phyloP scores from a whole-genome alignment of 495 filamentous ascomycete genomes.

The Aspergillus sclerotioniger region DNA sequence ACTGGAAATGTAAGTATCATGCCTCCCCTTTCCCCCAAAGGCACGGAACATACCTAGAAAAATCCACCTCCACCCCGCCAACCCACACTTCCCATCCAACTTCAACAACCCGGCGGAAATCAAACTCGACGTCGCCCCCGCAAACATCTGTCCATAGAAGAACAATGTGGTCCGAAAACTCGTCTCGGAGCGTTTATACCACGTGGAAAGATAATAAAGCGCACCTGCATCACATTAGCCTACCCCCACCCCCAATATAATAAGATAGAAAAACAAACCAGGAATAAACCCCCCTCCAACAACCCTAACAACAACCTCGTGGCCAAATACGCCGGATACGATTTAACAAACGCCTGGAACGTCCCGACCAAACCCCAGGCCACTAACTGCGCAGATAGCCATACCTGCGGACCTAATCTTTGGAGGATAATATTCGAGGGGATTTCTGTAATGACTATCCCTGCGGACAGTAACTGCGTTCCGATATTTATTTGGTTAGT shows the following conservation, averaged over 20 bases:
- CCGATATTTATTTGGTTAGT: slow-evolving; percentile 60
- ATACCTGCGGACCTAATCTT: slow-evolving; percentile 50
- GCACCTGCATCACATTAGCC: slow-evolving; percentile 35
- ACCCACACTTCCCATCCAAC: slow-evolving; percentile 46
- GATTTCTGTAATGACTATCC: slow-evolving; percentile 58
- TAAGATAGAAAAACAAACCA: slow-evolving; percentile 22
- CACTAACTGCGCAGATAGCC: slow-evolving; percentile 55
- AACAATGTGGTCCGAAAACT: slow-evolving; percentile 53
- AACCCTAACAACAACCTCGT: slow-evolving; percentile 57
- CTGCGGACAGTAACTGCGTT: slow-evolving; percentile 51
- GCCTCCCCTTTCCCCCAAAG: no score
- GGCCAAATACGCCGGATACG: slow-evolving; percentile 47
- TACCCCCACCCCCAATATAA: neutral
- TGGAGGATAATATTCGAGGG: slow-evolving; percentile 58
- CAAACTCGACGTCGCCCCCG: slow-evolving; percentile 50
- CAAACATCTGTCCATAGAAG: slow-evolving; percentile 55
- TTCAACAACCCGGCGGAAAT: slow-evolving; percentile 52
- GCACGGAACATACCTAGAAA: slow-evolving; percentile 43
- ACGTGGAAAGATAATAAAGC: slow-evolving; percentile 57
- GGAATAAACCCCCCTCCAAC: slow-evolving; percentile 62
- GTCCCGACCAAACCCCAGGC: slow-evolving; percentile 60
- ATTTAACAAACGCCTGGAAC: slow-evolving; percentile 57
- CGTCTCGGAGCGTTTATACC: slow-evolving; percentile 59
- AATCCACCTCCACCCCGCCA: slow-evolving; percentile 63
- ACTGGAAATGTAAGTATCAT: slow-evolving; percentile 26